Conservation (phyloP, 192 early-diverging fungal species). For the Geosiphon pyriformis region DNA sequence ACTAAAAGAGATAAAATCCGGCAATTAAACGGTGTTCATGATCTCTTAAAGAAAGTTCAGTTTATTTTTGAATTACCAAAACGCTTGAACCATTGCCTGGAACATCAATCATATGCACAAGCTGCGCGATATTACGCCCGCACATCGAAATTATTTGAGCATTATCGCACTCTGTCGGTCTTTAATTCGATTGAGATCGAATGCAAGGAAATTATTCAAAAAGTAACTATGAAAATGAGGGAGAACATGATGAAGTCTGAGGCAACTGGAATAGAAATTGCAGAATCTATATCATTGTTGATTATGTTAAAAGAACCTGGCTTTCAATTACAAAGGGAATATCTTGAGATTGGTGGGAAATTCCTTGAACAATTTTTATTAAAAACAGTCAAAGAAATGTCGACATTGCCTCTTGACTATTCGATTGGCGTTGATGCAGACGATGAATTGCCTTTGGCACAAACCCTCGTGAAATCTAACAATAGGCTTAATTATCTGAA, state of each 20-base stretch:
- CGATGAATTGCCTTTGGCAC: neutral
- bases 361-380: slow-evolving; percentile 18
- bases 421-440: neutral
- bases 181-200: slow-evolving; percentile 79
- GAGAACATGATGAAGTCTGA: slow-evolving; percentile 38
- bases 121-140: slow-evolving; percentile 74
- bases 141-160: slow-evolving; percentile 64
- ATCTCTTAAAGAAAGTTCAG: slow-evolving; percentile 73
- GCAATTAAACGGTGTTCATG: slow-evolving; percentile 66
- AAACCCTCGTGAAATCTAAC: slow-evolving; percentile 6
- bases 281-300: slow-evolving; percentile 45
- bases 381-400: slow-evolving; percentile 11
- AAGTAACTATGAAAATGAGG: slow-evolving; percentile 59
- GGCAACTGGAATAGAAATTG: slow-evolving; percentile 43
- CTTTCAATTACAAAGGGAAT: slow-evolving; percentile 36
- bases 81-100: slow-evolving; percentile 57
- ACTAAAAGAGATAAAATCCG: slow-evolving; percentile 66
- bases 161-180: slow-evolving; percentile 69
- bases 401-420: neutral
- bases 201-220: slow-evolving; percentile 71
- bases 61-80: slow-evolving; percentile 85
- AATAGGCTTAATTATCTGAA: slow-evolving; percentile 34
- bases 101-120: slow-evolving; percentile 55
- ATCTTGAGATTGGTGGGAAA: slow-evolving; percentile 33
- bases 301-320: slow-evolving; percentile 41